A percentile compares a stretch with the other conserved stretches of the same genome.
These are phyloP conservation scores for Strigomonas culicis DNA, from an alignment of 208 protist genomes.

Conservation along the genomic window DNA sequence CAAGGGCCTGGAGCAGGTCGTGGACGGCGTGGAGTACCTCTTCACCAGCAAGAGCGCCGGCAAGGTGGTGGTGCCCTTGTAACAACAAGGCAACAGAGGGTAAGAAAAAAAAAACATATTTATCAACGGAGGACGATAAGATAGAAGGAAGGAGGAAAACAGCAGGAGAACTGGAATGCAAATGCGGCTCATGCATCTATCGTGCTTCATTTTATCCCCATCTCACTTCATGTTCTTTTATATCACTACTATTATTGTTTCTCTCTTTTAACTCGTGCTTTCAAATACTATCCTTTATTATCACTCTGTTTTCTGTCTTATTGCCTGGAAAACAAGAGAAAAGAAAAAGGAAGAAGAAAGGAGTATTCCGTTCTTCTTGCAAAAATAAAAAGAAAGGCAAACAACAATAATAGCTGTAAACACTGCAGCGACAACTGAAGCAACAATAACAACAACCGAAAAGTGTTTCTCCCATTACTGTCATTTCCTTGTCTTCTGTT, in stretches of 20 bases:
- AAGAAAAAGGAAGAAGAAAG: slow-evolving; percentile 11
- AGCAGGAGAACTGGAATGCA: neutral
- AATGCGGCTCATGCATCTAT: neutral
- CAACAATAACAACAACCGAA: neutral
- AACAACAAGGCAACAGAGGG: slow-evolving; percentile 3
- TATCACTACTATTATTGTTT: slow-evolving; percentile 8
- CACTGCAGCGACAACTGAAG: too few relatives aligned
- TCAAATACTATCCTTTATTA: slow-evolving; percentile 8
- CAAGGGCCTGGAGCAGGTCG: slow-evolving; percentile 49
- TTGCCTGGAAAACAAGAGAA: neutral
- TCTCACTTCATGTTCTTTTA: slow-evolving; percentile 7
- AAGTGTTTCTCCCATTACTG: neutral
- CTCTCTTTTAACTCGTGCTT: slow-evolving; percentile 8
- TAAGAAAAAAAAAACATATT: slow-evolving; percentile 6
- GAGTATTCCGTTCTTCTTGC: too few relatives aligned
- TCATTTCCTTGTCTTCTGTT: too few relatives aligned
- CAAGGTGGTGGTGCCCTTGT: slow-evolving; percentile 54
- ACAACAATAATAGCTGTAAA: too few relatives aligned
- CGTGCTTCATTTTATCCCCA: neutral
- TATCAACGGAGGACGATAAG: neutral
- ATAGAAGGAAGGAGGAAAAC: neutral
- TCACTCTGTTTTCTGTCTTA: neutral
- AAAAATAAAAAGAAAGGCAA: too few relatives aligned
- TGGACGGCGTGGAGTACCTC: slow-evolving; percentile 70
- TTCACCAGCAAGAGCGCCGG: slow-evolving; percentile 61